Base-by-base conservation (phyloP, 257 asterid genomes). In the Solanum rostratum region DNA sequence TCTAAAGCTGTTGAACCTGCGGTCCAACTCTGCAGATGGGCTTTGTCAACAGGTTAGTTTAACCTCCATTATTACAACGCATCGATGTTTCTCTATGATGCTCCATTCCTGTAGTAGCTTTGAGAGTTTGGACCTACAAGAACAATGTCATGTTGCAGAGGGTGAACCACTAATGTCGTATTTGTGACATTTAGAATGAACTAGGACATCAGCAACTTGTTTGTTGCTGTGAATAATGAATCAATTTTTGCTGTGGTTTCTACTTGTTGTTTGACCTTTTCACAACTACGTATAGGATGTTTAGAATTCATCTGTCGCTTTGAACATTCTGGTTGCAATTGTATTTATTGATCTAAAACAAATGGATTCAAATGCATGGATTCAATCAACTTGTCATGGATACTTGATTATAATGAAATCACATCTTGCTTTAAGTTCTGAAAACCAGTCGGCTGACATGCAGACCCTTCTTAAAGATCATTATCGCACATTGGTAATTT, bases 1-100 rank as follows among this genome's bases (percentile, higher is more conserved):
- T 87, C 92, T 37, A 97, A 90, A 90, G 96, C 97, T 73, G 90
- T 97, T 62, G 99, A 97, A 80, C 96, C 98, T 5, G 99, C 98
- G 70, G 86, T 94, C 84, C 98, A 95, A 83, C 88, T 97, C 59
- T 95, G 91, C 86, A 95, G 92, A 84, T 92, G 96, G 97, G 97
- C 94, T 73, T 63, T 95, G 81, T 93, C 98, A 16, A 45, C 91
- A 87, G 99, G 98, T 94, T 85, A 24, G 83, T 86, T 20, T 79
- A 5, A 53, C 79, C 50, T 39, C 79, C 52, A 39, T 22, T 69
- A 39, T 69, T 37, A 19, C 79, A 37, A 69, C 1, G 52, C 79
- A 69, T 69, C 22, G 7, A 24, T 27, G 33, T 71, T 50, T 53
- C 20, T 3, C 22, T 46, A 0, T 53, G 62, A 76, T 76, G 62